phyloP scores from a whole-genome alignment of 768 basidiomycete genomes.

The Termitomyces sp. region DNA sequence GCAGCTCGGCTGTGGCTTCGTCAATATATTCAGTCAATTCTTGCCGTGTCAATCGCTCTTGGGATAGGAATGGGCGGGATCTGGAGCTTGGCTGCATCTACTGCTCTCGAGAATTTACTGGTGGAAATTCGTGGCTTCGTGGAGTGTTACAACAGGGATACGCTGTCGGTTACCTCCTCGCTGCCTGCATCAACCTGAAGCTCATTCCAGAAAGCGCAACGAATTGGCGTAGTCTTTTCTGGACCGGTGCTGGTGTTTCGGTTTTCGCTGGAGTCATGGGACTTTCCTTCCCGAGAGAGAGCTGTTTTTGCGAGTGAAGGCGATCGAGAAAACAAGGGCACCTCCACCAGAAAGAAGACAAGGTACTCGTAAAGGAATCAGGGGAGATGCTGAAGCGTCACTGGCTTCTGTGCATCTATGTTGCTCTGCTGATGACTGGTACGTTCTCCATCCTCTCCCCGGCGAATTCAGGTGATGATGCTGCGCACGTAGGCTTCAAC shows the following conservation, averaged over 20 bases:
- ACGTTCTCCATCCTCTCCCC: not conserved
- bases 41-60: conserved; percentile 81
- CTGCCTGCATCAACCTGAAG: conserved; percentile 76
- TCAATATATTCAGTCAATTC: conserved; percentile 72
- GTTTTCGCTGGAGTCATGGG: conserved; percentile 65
- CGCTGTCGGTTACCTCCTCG: conserved; percentile 79
- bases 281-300: conserved; percentile 73
- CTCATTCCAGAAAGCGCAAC: conserved; percentile 43
- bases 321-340: conserved; percentile 55
- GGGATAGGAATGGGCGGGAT: conserved; percentile 88
- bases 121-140: conserved; percentile 80
- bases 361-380: conserved; percentile 70
- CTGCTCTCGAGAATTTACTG: conserved; percentile 86
- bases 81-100: conserved; percentile 82
- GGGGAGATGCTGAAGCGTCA: conserved; percentile 75
- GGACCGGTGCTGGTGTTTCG: conserved; percentile 69
- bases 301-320: conserved; percentile 65
- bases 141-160: conserved; percentile 91
- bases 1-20: conserved; percentile 80
- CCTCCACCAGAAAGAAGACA: conserved; percentile 55
- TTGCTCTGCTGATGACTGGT: conserved; percentile 36
- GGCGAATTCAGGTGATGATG: not conserved
- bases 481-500: conserved; percentile 39
- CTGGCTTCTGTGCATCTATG: no score
- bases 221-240: conserved; percentile 81